Base-by-base conservation (phyloP, 2,329 filamentous ascomycete genomes). In the Penicillium oxalicum region DNA sequence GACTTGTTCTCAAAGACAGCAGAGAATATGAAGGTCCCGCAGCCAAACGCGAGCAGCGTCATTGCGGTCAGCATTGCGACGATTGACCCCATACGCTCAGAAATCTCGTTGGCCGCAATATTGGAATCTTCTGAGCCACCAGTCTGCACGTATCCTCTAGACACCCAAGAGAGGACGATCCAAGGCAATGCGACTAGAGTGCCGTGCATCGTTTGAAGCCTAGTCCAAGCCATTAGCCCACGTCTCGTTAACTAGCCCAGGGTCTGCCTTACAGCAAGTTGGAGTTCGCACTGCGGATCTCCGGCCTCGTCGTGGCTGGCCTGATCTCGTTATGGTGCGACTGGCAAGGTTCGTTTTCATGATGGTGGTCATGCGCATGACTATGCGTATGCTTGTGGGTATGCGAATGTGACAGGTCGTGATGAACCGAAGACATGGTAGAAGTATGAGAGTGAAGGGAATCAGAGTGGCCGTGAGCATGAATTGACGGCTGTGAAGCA, bases 131-230 rank as follows among this genome's bases (percentile, higher is more conserved):
- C 54, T 9, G 50, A 34, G 3, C 44, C 41, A 12, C 54, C 49
- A 43, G 47, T 52, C 37, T 61, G 52, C 32, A 54, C 56, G 48
- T 60, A 62, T 18, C 58, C 54, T 38, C 56, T 55, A 32, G 62
- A 59, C 35, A 65, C 69, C 68, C 68, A 70, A 12, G 68, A 70
- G 8, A 69, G 36, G 5, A 56, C 57, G 25, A 69, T 60, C 68
- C 68, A 70, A 24, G 68, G 68, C 26, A 67, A 47, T 13, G 63
- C 57, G 8, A 65, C 56, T 28, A 81, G 64, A 46, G 78, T 55
- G 25, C 75, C 76, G 4, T 75, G 76, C 48, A 79, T 52, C 4
- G 74, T 63, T 59, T 80, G 77, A 26, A 70, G 65, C 12, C 75
- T 70, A 45, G 13, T 49, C 48, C 45, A 59, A 2, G 34, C 38